phyloP scores from a whole-genome alignment of 2,329 filamentous ascomycete genomes.

The Sclerotinia sclerotiorum region DNA sequence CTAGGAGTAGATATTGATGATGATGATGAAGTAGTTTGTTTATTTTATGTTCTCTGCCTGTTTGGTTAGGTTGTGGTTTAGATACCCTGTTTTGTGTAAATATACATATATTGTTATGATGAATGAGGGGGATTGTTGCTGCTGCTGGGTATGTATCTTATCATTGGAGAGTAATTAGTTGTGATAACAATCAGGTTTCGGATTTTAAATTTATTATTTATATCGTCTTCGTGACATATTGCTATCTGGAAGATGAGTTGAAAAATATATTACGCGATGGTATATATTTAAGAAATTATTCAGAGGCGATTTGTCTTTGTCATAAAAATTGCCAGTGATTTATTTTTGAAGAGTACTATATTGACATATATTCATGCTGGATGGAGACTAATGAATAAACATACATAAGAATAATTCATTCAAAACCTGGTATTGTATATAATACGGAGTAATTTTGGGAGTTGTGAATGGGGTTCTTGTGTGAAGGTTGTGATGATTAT shows the following conservation, averaged over 20 bases:
- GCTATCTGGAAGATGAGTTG: background rate
- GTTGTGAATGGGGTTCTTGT: no score
- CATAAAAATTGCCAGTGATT: background rate
- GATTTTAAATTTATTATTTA: background rate
- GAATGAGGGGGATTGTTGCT: background rate
- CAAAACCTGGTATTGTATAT: no score
- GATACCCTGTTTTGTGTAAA: constrained; percentile 4
- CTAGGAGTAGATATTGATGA: constrained; percentile 36
- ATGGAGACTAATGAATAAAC: no score
- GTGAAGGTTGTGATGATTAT: no score
- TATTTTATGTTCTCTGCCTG: no score
- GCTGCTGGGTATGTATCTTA: no score
- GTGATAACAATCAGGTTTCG: background rate
- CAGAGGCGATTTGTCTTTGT: background rate
- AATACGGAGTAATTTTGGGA: no score
- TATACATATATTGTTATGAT: background rate
- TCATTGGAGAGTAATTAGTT: no score
- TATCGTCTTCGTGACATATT: background rate
- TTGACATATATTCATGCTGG: no score
- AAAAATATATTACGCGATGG: background rate
- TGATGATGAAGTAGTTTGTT: background rate
- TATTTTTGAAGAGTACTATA: background rate
- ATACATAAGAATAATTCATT: no score
- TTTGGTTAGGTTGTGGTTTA: background rate
- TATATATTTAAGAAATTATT: background rate